A percentile compares a stretch with the other conserved stretches of the same genome.
phyloP scores from a whole-genome alignment of 805 yeast genomes.

The Metschnikowia henanensis region DNA sequence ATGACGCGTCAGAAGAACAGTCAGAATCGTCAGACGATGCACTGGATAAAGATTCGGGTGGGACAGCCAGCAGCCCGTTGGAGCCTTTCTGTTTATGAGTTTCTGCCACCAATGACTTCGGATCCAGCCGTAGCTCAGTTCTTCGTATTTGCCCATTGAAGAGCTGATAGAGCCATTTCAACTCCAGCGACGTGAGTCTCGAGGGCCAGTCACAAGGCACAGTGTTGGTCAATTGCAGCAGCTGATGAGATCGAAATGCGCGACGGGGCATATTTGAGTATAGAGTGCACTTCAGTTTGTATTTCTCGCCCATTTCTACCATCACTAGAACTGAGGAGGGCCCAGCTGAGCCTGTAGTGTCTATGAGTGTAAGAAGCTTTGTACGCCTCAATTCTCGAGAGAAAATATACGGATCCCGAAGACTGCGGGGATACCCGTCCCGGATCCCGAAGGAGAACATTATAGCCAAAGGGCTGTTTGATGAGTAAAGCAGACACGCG shows the following conservation, averaged over 20 bases:
- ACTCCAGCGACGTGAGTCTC: background rate
- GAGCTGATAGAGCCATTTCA: background rate
- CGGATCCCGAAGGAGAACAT: slow-evolving; percentile 35
- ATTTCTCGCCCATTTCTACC: background rate
- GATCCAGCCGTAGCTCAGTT: background rate
- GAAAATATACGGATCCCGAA: slow-evolving; percentile 36
- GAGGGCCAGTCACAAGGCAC: background rate
- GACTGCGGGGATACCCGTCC: slow-evolving; percentile 35
- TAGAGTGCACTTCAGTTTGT: background rate
- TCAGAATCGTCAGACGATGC: too few species aligned
- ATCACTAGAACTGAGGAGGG: background rate
- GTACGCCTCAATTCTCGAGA: background rate
- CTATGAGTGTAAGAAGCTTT: background rate
- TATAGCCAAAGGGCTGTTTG: slow-evolving; percentile 28
- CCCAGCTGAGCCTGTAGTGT: background rate
- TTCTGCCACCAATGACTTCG: background rate
- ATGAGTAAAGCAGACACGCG: slow-evolving; percentile 28
- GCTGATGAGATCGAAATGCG: background rate
- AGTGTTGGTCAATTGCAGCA: background rate
- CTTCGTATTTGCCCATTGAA: background rate
- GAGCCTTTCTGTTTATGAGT: too few species aligned
- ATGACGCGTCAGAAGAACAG: too few species aligned
- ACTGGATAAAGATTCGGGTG: too few species aligned
- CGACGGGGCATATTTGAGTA: background rate
- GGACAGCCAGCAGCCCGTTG: too few species aligned